Percentiles rank a stretch among this genome's conserved stretches.
These are phyloP conservation scores for Podila minutissima DNA, from an alignment of 192 early-diverging fungal species.

Conservation along the genomic window DNA sequence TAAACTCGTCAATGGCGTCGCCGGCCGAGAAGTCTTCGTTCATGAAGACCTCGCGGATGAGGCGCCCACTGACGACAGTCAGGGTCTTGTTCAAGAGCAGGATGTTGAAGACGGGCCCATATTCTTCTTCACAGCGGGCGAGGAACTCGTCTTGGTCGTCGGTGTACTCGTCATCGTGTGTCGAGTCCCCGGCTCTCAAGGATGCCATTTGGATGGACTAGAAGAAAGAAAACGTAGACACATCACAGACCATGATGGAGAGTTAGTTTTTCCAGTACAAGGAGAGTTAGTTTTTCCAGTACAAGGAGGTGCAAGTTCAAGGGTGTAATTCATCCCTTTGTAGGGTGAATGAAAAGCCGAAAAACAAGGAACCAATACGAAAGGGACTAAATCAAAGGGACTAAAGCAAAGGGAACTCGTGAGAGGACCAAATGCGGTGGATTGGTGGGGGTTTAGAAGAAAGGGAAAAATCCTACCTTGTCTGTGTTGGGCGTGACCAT, in stretches of 20 bases:
- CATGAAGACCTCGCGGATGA: conserved; percentile 50
- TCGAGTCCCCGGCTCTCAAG: conserved; percentile 24
- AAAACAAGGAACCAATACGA: no score
- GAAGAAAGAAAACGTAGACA: neutral
- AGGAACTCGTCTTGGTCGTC: conserved; percentile 22
- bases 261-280: neutral
- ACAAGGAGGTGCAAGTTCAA: neutral
- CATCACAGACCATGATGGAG: neutral
- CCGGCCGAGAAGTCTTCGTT: conserved; percentile 33
- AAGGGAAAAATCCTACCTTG: neutral
- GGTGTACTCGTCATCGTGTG: conserved; percentile 20
- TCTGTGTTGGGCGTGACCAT: neutral
- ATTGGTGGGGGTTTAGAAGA: neutral
- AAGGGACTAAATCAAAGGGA: neutral
- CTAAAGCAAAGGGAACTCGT: neutral
- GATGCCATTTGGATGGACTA: conserved; percentile 25
- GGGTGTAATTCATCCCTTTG: neutral
- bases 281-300: neutral
- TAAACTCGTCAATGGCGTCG: conserved; percentile 20
- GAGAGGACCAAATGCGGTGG: neutral
- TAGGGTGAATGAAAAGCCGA: no score
- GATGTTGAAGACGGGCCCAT: conserved; percentile 22
- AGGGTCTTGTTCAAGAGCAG: conserved; percentile 1
- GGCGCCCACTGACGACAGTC: conserved; percentile 33
- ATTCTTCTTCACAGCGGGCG: conserved; percentile 5